A percentile compares a stretch with the other conserved stretches of the same genome.
These are phyloP conservation scores for Daphne laureola DNA, from an alignment of 441 rosid genomes.

Conservation along the genomic window DNA sequence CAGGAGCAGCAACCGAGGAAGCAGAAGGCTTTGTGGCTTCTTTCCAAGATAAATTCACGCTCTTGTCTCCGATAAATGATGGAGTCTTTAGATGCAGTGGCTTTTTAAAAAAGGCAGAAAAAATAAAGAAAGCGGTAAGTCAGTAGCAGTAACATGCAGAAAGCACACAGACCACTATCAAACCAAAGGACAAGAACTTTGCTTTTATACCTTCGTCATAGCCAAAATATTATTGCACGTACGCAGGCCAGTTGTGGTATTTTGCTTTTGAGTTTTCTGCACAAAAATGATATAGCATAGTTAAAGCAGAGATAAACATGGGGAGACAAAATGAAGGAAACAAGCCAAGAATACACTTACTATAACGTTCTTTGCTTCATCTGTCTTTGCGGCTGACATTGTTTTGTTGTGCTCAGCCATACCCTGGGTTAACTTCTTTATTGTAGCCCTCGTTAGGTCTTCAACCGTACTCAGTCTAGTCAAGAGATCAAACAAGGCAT, in stretches of 20 bases:
- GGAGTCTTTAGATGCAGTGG: constrained; percentile 86
- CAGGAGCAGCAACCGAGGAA: constrained; percentile 34
- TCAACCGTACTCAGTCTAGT: constrained; percentile 76
- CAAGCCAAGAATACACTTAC: constrained; percentile 41
- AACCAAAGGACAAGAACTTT: constrained; percentile 2
- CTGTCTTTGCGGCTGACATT: constrained; percentile 87
- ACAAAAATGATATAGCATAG: constrained; percentile 3
- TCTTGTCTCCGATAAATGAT: constrained; percentile 80
- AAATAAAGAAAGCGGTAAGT: constrained; percentile 5
- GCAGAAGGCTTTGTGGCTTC: constrained; percentile 56
- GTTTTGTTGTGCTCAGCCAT: constrained; percentile 93
- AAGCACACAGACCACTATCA: constrained; percentile 1
- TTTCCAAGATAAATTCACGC: constrained; percentile 87
- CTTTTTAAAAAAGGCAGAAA: constrained; percentile 24
- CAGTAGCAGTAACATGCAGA: not conserved
- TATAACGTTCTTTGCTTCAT: constrained; percentile 71
- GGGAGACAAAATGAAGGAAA: not conserved
- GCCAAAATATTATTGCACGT: constrained; percentile 96
- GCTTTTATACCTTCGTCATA: constrained; percentile 74
- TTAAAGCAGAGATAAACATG: constrained; percentile 8
- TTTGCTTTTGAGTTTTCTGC: constrained; percentile 88
- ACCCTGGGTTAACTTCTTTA: constrained; percentile 94
- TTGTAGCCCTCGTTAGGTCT: constrained; percentile 82
- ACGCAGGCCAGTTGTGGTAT: constrained; percentile 77
- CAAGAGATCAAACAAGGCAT: constrained; percentile 5